Percentiles rank a stretch among this genome's conserved stretches.
Conservation (phyloP, 768 basidiomycete genomes). For the Leccinum fibrillosum region DNA sequence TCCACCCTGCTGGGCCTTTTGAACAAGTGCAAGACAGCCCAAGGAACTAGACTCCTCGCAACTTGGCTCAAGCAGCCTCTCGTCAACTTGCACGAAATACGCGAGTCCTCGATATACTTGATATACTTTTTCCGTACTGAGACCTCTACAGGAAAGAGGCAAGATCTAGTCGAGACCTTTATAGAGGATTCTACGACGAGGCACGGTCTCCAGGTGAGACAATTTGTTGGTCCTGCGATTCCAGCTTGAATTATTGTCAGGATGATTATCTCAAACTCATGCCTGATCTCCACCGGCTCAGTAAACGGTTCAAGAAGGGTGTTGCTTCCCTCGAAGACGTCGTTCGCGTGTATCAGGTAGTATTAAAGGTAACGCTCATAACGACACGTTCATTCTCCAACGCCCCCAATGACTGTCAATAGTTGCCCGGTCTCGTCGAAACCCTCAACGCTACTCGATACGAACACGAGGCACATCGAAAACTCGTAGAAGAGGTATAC, state of each 20-base stretch:
- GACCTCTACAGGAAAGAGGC: conserved; percentile 63
- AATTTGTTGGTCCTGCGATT: background rate
- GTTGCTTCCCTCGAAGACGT: conserved; percentile 90
- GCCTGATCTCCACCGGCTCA: conserved; percentile 91
- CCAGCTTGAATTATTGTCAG: conserved; percentile 36
- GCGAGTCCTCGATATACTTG: conserved; percentile 41
- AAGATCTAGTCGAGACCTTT: conserved; percentile 84
- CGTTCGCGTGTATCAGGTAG: conserved; percentile 92
- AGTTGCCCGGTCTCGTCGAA: conserved; percentile 77
- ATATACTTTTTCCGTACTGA: background rate
- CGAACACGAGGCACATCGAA: conserved; percentile 43
- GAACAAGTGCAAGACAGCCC: conserved; percentile 95
- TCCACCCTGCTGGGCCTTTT: conserved; percentile 86
- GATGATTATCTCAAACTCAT: conserved; percentile 86
- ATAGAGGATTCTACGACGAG: conserved; percentile 75
- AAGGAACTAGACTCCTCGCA: conserved; percentile 83
- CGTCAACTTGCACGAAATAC: conserved; percentile 89
- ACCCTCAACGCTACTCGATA: conserved; percentile 51
- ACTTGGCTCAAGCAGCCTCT: conserved; percentile 97
- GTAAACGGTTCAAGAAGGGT: conserved; percentile 86
- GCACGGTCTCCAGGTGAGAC: conserved; percentile 66
- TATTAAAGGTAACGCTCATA: conserved; percentile 57
- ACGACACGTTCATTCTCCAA: background rate
- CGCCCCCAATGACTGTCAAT: background rate
- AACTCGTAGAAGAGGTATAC: conserved; percentile 68